Evolutionary conservation across 441 rosid genomes (phyloP), one percentile per base, ranked within the genome.

Genomic region (Mallotus japonicus): DNA sequence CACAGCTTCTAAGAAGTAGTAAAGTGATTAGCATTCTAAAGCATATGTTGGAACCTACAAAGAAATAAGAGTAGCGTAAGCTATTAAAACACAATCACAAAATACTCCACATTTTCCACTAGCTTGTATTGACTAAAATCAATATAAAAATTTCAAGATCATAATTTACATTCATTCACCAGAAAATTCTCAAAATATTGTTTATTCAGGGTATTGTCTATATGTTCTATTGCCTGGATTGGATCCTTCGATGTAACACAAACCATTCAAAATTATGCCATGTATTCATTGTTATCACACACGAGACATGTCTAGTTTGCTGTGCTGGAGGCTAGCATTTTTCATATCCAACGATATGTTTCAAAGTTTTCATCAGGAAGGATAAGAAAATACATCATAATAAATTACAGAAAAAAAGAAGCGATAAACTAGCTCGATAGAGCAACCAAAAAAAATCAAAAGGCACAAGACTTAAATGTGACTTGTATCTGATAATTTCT

Each of bases 11-110:
- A 19, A 8, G 6, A 20, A 8, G 6, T 46, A 37, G 13, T 8
- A 19, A 13, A 65, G 12, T 14, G 0, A 22, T 65, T 24, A 65
- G 56, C 69, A 65, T 22, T 65, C 69, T 47, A 65, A 47, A 47
- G 69, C 69, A 24, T 46, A 65, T 15, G 69, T 47, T 15, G 69
- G 56, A 3, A 65, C 69, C 69, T 65, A 24, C 19, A 65, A 12
- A 5, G 24, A 17, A 46, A 37, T 5, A 65, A 8, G 8, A 20
- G 16, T 22, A 13, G 14, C 3, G 22, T 13, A 14, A 65, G 69
- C 13, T 22, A 65, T 49, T 40, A 65, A 65, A 44, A 1, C 40
- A 47, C 40, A 65, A 47, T 8, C 5, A 0, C 14, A 17, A 65
- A 65, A 17, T 9, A 47, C 17, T 20, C 28, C 62, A 10, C 2